Percentiles rank a stretch among this genome's conserved stretches.
These are phyloP conservation scores for Boletellus sp. DNA, from an alignment of 768 basidiomycete species.

Conservation along the genomic window DNA sequence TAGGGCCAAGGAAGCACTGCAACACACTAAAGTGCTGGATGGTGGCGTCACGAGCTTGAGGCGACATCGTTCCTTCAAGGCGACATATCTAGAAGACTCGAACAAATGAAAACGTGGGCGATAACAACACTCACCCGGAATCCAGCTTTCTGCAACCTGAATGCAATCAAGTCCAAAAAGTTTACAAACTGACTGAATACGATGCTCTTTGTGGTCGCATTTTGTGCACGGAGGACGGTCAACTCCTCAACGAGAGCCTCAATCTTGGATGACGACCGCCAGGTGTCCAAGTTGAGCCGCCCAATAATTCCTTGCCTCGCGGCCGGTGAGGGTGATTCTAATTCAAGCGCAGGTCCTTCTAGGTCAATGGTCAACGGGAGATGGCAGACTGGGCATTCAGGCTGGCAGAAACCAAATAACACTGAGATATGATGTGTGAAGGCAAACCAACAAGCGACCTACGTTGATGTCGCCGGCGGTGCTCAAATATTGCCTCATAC, in stretches of 20 bases:
- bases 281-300: constrained; percentile 80
- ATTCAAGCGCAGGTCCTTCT: constrained; percentile 88
- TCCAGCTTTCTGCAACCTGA: constrained; percentile 85
- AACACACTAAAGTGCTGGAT: constrained; percentile 87
- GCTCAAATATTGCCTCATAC: constrained; percentile 89
- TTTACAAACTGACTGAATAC: constrained; percentile 97
- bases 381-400: constrained; percentile 94
- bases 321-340: constrained; percentile 51
- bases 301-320: constrained; percentile 90
- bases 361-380: constrained; percentile 89
- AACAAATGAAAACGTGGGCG: not conserved
- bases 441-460: constrained; percentile 21
- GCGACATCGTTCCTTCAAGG: constrained; percentile 95
- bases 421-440: not conserved
- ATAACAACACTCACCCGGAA: constrained; percentile 61
- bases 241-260: constrained; percentile 96
- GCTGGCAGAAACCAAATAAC: constrained; percentile 40
- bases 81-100: constrained; percentile 68
- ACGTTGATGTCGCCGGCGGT: constrained; percentile 64
- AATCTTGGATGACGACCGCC: constrained; percentile 96
- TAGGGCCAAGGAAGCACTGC: not conserved
- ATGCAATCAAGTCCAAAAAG: constrained; percentile 91
- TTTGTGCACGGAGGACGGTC: constrained; percentile 74
- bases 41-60: constrained; percentile 90
- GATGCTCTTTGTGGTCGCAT: constrained; percentile 91